A percentile compares a stretch with the other conserved stretches of the same genome.
These are phyloP conservation scores for Metarhizium robertsii DNA, from an alignment of 2,329 filamentous ascomycete species.

Conservation along the genomic window DNA sequence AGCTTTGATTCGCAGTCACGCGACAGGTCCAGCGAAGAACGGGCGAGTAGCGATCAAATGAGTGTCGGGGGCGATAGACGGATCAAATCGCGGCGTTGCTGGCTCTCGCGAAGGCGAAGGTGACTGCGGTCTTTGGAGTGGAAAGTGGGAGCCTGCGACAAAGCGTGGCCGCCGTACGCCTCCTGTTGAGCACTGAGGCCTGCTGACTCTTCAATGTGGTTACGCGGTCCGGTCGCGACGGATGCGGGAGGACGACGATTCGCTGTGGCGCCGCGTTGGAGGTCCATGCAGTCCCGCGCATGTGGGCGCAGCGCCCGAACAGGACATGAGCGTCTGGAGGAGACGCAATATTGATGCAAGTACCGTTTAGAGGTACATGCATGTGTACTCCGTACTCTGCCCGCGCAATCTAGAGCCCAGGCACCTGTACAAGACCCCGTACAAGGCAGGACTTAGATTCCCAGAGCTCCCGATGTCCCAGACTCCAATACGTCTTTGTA, in stretches of 20 bases:
- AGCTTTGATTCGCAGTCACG: neutral
- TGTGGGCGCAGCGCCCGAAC: too few relatives aligned
- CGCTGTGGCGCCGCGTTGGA: neutral
- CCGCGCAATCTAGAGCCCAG: too few relatives aligned
- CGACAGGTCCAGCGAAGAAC: neutral
- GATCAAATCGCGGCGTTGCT: neutral
- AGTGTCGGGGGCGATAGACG: neutral
- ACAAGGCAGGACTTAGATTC: too few relatives aligned
- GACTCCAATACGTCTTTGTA: too few relatives aligned
- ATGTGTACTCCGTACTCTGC: too few relatives aligned
- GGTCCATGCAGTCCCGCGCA: too few relatives aligned
- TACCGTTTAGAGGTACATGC: too few relatives aligned
- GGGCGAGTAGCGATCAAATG: neutral
- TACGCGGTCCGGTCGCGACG: constrained; percentile 23
- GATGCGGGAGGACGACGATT: constrained; percentile 9
- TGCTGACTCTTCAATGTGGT: constrained; percentile 10
- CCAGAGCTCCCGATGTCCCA: too few relatives aligned
- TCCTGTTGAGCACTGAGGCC: neutral
- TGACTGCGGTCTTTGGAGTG: neutral
- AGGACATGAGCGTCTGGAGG: too few relatives aligned
- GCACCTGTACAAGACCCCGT: too few relatives aligned
- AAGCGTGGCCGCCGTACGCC: neutral
- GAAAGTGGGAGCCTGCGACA: constrained; percentile 1
- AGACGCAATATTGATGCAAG: too few relatives aligned
- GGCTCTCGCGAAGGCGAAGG: neutral